Base-by-base conservation (phyloP, 2,329 filamentous ascomycete species). In the Aspergillus fischeri region DNA sequence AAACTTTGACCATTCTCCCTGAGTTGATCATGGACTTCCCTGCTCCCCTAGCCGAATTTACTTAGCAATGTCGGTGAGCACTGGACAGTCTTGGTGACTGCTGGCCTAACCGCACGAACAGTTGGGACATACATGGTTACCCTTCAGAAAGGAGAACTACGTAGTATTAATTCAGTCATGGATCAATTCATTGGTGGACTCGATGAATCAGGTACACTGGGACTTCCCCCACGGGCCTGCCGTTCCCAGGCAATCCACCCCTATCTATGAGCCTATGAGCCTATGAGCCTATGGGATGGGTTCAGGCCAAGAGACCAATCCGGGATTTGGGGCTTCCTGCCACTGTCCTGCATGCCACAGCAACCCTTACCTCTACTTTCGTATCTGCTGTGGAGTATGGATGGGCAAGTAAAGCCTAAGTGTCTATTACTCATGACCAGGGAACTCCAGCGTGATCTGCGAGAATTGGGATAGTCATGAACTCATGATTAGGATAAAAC, bases 1-100 rank as follows among this genome's bases (percentile, higher is more conserved):
- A 49, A 56, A 49, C 52, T 42, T 55, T 55, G 45, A 45, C 17
- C n/a, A 5, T 45, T n/a, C 42, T 45, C 29, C 53, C 32, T 17
- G 14, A 49, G 52, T 28, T 20, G 41, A 20, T 21, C 9, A 10
- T 20, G 41, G 17, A n/a, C 20, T 21, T 44, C 9, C 17, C 20
- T 29, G 10, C 10, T 29, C 9, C 28, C 28, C 28, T 29, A 11
- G 10, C 28, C 10, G 17, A 35, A 14, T 38, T 7, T 14, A 17
- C 32, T 38, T 17, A 17, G 32, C 32, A 38, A 38, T 38, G 32
- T 38, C 32, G 32, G 32, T 38, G 32, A 35, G 4, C 29, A 14
- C 11, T 6, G 10, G 29, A 32, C 29, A 14, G 28, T 8, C 9
- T 10, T 29, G 28, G 29, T 32, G 29, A 38, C 32, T 38, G 14